Evolutionary conservation across 768 basidiomycete species (phyloP).

Genomic region (Chalciporus piperatus): DNA sequence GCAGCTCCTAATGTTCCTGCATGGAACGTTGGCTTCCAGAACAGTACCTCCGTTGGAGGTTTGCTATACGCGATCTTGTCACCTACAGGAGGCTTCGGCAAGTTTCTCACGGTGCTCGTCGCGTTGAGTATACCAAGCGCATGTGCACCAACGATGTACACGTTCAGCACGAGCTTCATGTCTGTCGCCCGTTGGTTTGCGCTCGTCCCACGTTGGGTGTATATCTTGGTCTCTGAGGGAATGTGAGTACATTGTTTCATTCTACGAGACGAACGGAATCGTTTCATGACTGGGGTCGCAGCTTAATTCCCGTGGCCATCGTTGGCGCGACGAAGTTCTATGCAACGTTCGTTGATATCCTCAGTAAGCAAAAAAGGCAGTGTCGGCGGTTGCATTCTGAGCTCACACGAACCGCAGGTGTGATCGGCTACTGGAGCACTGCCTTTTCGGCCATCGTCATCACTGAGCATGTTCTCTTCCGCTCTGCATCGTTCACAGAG

Average conservation of each 20-base stretch:
- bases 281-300: constrained; percentile 12
- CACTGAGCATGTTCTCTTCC: constrained; percentile 45
- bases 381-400: neutral
- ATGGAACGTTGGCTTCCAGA: constrained; percentile 41
- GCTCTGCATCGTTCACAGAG: constrained; percentile 31
- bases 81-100: constrained; percentile 43
- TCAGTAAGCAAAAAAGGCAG: constrained; percentile 25
- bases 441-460: constrained; percentile 39
- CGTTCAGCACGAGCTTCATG: constrained; percentile 47
- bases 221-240: constrained; percentile 42
- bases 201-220: constrained; percentile 45
- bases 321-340: constrained; percentile 47
- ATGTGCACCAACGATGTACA: constrained; percentile 59
- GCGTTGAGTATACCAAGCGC: constrained; percentile 55
- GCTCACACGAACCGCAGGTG: constrained; percentile 21
- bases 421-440: constrained; percentile 47
- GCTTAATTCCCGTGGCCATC: constrained; percentile 46
- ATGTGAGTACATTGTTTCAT: constrained; percentile 33
- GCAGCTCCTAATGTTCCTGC: constrained; percentile 36
- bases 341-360: constrained; percentile 40
- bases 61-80: constrained; percentile 38
- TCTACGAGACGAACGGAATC: neutral
- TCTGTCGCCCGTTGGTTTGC: constrained; percentile 32
- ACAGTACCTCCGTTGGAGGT: constrained; percentile 44
- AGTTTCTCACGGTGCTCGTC: constrained; percentile 47